A percentile compares a stretch with the other conserved stretches of the same genome.
Evolutionary conservation across 192 early-diverging fungal species (phyloP).

Genomic region (Lobulomyces angularis): DNA sequence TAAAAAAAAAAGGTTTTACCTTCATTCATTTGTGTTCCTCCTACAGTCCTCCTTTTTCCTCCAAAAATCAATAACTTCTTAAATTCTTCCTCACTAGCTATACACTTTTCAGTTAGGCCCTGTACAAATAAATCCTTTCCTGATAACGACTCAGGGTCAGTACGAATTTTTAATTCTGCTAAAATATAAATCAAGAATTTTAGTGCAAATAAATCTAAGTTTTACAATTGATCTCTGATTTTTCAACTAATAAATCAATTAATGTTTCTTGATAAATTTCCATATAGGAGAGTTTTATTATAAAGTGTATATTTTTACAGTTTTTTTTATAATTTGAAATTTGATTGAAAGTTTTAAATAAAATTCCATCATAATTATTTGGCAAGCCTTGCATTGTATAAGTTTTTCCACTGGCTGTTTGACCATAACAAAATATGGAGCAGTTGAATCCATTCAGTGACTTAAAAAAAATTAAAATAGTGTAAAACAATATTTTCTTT

Average conservation of each 20-base stretch:
- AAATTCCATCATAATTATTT: slow-evolving; percentile 7
- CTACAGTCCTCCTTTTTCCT: slow-evolving; percentile 15
- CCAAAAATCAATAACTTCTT: slow-evolving; percentile 18
- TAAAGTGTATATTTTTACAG: slow-evolving; percentile 23
- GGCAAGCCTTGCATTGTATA: slow-evolving; percentile 27
- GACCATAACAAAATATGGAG: slow-evolving; percentile 33
- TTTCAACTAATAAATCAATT: slow-evolving; percentile 19
- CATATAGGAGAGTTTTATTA: slow-evolving; percentile 24
- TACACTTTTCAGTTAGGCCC: slow-evolving; percentile 19
- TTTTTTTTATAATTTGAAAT: slow-evolving; percentile 12
- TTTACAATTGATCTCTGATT: neutral
- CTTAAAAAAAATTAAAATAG: neutral
- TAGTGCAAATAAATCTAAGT: neutral
- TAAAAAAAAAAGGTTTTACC: neutral
- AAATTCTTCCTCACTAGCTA: slow-evolving; percentile 16
- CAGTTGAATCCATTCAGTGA: slow-evolving; percentile 16
- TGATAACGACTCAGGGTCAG: slow-evolving; percentile 21
- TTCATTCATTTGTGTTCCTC: slow-evolving; percentile 38
- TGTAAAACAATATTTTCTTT: too few relatives aligned
- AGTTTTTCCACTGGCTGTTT: slow-evolving; percentile 33
- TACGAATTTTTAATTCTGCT: slow-evolving; percentile 25
- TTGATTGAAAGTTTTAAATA: slow-evolving; percentile 9
- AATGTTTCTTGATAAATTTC: slow-evolving; percentile 34
- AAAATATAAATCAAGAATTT: neutral
- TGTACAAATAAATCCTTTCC: slow-evolving; percentile 31